These are phyloP conservation scores for Leucoagaricus sp. DNA, from an alignment of 1,284 basidiomycete genomes.

Conservation along the genomic window DNA sequence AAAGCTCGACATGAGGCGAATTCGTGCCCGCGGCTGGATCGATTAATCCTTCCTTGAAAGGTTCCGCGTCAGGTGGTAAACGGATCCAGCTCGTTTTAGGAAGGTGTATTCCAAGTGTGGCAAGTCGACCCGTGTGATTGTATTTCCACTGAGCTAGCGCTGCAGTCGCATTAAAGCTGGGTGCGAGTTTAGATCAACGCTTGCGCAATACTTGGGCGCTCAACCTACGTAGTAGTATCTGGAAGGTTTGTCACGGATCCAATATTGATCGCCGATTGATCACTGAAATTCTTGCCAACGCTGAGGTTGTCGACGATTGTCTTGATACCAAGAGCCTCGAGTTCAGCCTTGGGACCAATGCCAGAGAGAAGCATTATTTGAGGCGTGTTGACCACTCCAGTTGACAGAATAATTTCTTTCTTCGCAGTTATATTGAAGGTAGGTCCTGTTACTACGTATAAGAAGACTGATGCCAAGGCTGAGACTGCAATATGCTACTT, in stretches of 20 bases:
- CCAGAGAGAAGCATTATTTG: constrained; percentile 26
- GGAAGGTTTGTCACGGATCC: not conserved
- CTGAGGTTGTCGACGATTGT: constrained; percentile 20
- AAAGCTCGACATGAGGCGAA: constrained; percentile 1
- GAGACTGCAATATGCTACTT: not conserved
- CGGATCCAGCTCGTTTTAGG: not conserved
- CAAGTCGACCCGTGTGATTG: constrained; percentile 13
- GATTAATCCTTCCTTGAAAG: not conserved
- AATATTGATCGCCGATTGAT: constrained; percentile 3
- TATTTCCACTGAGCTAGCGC: constrained; percentile 5
- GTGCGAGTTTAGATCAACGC: not conserved
- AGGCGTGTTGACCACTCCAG: constrained; percentile 23
- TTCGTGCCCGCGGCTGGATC: not conserved
- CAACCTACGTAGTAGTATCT: not conserved
- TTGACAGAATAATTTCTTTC: constrained; percentile 25
- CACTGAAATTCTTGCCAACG: constrained; percentile 20
- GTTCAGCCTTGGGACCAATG: constrained; percentile 19
- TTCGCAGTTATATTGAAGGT: constrained; percentile 15
- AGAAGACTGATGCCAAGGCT: not conserved
- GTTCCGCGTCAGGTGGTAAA: not conserved
- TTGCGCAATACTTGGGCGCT: not conserved
- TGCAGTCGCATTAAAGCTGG: constrained; percentile 1
- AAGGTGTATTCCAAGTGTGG: not conserved
- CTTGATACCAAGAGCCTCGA: constrained; percentile 18
- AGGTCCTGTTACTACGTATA: not conserved